phyloP scores from a whole-genome alignment of 2,329 filamentous ascomycete species.

The Stemphylium vesicarium region DNA sequence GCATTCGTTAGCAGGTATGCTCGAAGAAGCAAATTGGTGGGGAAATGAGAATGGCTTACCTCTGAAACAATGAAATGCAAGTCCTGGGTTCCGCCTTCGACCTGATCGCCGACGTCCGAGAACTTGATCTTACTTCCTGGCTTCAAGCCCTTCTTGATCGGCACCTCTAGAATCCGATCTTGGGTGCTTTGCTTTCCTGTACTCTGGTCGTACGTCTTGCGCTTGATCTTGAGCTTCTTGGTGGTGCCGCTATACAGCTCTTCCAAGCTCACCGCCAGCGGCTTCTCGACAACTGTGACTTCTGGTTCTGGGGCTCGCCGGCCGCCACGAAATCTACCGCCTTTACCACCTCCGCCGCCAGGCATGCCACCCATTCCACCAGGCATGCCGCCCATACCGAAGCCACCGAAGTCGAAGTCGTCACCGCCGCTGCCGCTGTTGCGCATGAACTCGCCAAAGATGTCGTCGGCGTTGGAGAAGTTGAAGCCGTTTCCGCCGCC shows the following conservation, averaged over 20 bases:
- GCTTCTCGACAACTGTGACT: slow-evolving; percentile 87
- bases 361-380: slow-evolving; percentile 46
- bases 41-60: slow-evolving; percentile 61
- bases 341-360: slow-evolving; percentile 55
- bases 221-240: slow-evolving; percentile 98
- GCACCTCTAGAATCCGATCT: slow-evolving; percentile 90
- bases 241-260: slow-evolving; percentile 85
- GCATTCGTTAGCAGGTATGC: slow-evolving; percentile 22
- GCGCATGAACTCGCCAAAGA: slow-evolving; percentile 85
- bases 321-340: slow-evolving; percentile 47
- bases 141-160: slow-evolving; percentile 94
- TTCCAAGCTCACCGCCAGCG: slow-evolving; percentile 80
- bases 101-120: slow-evolving; percentile 94
- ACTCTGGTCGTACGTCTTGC: slow-evolving; percentile 86
- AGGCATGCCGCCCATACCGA: slow-evolving; percentile 45
- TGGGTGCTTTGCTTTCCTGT: slow-evolving; percentile 83
- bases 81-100: slow-evolving; percentile 94
- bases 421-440: slow-evolving; percentile 59
- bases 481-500: slow-evolving; percentile 70
- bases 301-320: slow-evolving; percentile 71
- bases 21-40: not conserved
- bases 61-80: slow-evolving; percentile 94
- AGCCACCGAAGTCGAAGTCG: slow-evolving; percentile 56
- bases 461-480: slow-evolving; percentile 82
- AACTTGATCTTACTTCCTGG: slow-evolving; percentile 99